Conservation (phyloP, 345 rosid genomes). For the Rhodomyrtus tomentosa region DNA sequence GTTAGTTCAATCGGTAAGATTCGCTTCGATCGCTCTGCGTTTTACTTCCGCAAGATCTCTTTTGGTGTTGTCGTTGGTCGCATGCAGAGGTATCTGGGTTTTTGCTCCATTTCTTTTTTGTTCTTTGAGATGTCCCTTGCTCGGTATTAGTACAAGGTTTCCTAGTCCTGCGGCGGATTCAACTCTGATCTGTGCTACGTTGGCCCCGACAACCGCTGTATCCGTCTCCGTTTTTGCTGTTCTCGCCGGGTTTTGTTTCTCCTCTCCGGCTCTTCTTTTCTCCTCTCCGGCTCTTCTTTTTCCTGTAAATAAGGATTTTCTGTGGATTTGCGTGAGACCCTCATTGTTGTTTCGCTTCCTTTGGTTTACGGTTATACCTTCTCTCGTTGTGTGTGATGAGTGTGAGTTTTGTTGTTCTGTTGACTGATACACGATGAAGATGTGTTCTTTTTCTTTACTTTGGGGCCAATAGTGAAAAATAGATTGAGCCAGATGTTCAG, state of each 20-base stretch:
- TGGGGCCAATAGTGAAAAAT: background rate
- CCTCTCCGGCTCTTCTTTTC: background rate
- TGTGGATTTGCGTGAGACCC: background rate
- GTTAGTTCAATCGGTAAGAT: slow-evolving; percentile 26
- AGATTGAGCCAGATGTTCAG: background rate
- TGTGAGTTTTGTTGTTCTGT: background rate
- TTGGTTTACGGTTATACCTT: background rate
- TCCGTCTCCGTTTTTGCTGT: background rate
- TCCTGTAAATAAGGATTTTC: background rate
- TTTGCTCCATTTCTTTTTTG: background rate
- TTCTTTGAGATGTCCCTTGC: background rate
- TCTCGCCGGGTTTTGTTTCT: background rate
- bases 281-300: background rate
- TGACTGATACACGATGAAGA: background rate
- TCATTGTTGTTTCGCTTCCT: background rate
- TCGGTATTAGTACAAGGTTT: background rate
- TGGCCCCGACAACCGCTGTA: background rate
- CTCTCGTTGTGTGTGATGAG: background rate
- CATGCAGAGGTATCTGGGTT: background rate
- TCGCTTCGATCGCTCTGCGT: slow-evolving; percentile 3
- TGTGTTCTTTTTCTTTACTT: background rate
- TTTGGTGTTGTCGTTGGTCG: background rate
- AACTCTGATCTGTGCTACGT: background rate
- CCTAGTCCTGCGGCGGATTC: background rate
- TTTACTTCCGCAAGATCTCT: background rate